These are phyloP conservation scores for Cyberlindnera meyerae DNA, from an alignment of 805 yeast genomes.

Conservation along the genomic window DNA sequence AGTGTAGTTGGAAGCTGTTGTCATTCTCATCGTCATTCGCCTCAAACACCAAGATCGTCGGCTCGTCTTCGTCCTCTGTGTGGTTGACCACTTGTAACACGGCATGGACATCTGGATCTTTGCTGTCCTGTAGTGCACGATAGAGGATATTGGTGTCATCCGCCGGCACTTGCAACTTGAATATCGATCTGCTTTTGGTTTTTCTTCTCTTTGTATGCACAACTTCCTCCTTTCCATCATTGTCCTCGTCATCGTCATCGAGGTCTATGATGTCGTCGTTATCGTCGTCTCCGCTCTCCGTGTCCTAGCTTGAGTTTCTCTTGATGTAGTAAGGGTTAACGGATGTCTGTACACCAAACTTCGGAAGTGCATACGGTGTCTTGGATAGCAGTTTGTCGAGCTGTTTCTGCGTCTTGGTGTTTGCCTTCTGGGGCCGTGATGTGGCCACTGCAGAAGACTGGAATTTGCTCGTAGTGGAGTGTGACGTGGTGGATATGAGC, in stretches of 20 bases:
- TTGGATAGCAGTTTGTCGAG: conserved; percentile 32
- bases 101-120: conserved; percentile 15
- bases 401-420: conserved; percentile 1
- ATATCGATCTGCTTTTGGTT: conserved; percentile 25
- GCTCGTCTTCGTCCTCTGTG: conserved; percentile 31
- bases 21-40: no score
- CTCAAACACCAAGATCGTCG: conserved; percentile 35
- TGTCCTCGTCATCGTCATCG: conserved; percentile 25
- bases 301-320: conserved; percentile 24
- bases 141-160: conserved; percentile 16
- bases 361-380: conserved; percentile 49
- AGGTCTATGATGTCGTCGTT: conserved; percentile 25
- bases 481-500: conserved; percentile 44
- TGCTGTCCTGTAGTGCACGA: neutral
- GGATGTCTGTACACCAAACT: conserved; percentile 58
- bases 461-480: conserved; percentile 20
- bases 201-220: conserved; percentile 35
- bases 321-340: conserved; percentile 49
- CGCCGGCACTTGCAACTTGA: conserved; percentile 11
- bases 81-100: conserved; percentile 29
- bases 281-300: conserved; percentile 22
- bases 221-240: conserved; percentile 43
- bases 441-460: conserved; percentile 11
- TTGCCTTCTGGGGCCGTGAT: no score
- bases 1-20: no score